Percentiles rank a stretch among this genome's conserved stretches.
These are phyloP conservation scores for Colletotrichum higginsianum DNA, from an alignment of 2,329 filamentous ascomycete genomes.

Conservation along the genomic window DNA sequence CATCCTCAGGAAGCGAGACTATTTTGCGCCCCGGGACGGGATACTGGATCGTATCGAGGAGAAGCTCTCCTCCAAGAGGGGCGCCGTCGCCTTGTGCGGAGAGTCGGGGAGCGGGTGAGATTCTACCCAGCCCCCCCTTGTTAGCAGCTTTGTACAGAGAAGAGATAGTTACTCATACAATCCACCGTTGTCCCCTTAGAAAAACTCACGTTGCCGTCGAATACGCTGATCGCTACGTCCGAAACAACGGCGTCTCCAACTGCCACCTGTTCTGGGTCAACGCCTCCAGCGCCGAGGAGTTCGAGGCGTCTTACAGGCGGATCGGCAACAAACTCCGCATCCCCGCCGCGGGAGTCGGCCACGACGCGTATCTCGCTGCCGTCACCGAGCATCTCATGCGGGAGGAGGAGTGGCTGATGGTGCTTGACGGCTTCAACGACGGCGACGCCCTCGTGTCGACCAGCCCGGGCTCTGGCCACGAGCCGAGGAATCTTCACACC, in stretches of 20 bases:
- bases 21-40: no score
- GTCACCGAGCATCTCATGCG: neutral
- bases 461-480: neutral
- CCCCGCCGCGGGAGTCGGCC: neutral
- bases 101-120: no score
- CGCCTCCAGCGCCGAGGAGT: neutral
- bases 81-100: no score
- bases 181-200: neutral
- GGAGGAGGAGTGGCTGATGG: neutral
- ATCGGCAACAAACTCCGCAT: neutral
- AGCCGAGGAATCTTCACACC: neutral
- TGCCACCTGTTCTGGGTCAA: neutral
- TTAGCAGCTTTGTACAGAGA: no score
- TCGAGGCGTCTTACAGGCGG: neutral
- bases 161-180: no score
- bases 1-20: no score
- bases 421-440: neutral
- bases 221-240: neutral
- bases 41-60: no score
- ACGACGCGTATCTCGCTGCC: neutral
- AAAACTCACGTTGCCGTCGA: neutral
- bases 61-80: no score
- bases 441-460: neutral
- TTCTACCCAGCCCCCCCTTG: no score
- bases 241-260: neutral